Evolutionary conservation across 2,329 filamentous ascomycete genomes (phyloP).

Genomic region (Stromatinia cepivora): DNA sequence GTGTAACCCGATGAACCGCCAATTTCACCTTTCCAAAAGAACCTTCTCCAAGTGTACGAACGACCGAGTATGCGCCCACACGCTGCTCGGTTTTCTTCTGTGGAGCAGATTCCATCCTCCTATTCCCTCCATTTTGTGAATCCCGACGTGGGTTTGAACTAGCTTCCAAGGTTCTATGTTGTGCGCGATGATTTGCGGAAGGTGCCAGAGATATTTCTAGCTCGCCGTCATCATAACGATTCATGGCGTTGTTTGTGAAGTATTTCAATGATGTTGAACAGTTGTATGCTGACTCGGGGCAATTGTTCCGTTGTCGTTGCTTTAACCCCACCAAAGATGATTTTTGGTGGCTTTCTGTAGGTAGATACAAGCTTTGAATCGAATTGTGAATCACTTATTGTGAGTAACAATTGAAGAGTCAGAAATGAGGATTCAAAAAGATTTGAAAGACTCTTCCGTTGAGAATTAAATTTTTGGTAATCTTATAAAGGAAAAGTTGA

Average conservation of each 20-base stretch:
- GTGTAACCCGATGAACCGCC: conserved; percentile 86
- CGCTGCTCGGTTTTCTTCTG: conserved; percentile 70
- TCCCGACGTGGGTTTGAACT: conserved; percentile 33
- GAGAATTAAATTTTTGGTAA: neutral
- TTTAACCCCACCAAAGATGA: conserved; percentile 20
- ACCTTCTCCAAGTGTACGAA: conserved; percentile 90
- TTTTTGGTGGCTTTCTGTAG: conserved; percentile 12
- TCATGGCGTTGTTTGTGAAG: conserved; percentile 5
- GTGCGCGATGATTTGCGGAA: conserved; percentile 59
- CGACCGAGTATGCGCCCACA: conserved; percentile 86
- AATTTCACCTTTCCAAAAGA: conserved; percentile 99
- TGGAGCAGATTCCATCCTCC: conserved; percentile 33
- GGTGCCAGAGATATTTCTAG: conserved; percentile 74
- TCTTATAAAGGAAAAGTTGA: neutral
- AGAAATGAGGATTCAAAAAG: neutral
- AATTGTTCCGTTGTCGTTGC: conserved; percentile 17
- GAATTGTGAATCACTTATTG: neutral
- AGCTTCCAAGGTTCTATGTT: conserved; percentile 41
- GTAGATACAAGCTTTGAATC: neutral
- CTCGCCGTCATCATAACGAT: conserved; percentile 73
- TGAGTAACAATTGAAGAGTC: conserved; percentile 12
- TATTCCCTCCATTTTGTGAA: conserved; percentile 31
- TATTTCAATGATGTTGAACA: conserved; percentile 2
- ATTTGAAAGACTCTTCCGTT: neutral
- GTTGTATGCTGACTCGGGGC: conserved; percentile 4